Base-by-base conservation (phyloP, 2,329 filamentous ascomycete genomes). In the Venturia pyrina region DNA sequence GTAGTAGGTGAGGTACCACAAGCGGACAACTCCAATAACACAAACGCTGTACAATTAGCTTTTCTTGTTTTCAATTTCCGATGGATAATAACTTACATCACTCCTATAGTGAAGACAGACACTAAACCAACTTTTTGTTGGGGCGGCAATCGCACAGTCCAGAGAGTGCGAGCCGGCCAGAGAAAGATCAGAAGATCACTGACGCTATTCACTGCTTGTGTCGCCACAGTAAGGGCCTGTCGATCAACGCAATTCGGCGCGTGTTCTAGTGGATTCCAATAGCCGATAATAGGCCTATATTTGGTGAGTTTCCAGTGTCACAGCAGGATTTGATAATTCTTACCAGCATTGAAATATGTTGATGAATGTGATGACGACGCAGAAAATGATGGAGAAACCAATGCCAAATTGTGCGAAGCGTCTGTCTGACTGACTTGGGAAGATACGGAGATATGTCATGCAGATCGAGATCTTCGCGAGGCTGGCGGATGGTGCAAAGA, bases 161-260 rank as follows among this genome's bases (percentile, higher is more conserved):
- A 67, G 17, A 75, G 70, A 37, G 73, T 70, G 48, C 70, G 70
- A 1, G 71, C 72, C 0, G 73, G 73, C 73, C 73, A 75, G 3
- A 74, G 69, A 68, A 73, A 75, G 46, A 75, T 70, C 10, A 74
- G 50, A 43, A 75, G 73, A 63, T 75, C 74, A 65, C 71, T 74
- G 15, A 73, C 62, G 63, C 70, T 74, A 59, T 75, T 75, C 50
- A 74, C 46, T 2, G 70, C 71, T n/a, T 73, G 71, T n/a, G 73
- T 69, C 11, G 69, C 62, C 10, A 73, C 63, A 3, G 73, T 66
- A 0, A 70, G 70, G 19, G 67, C 65, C 7, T 70, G 67, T 64
- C 71, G 69, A 60, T 74, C 68, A 53, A 74, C 73, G 61, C 73
- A 75, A 1, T 28, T 65, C 32, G 28, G 1, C 15, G 53, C 10